Evolutionary conservation across 176 grass and related monocot genomes (phyloP).

Genomic region (Oryza meridionalis): DNA sequence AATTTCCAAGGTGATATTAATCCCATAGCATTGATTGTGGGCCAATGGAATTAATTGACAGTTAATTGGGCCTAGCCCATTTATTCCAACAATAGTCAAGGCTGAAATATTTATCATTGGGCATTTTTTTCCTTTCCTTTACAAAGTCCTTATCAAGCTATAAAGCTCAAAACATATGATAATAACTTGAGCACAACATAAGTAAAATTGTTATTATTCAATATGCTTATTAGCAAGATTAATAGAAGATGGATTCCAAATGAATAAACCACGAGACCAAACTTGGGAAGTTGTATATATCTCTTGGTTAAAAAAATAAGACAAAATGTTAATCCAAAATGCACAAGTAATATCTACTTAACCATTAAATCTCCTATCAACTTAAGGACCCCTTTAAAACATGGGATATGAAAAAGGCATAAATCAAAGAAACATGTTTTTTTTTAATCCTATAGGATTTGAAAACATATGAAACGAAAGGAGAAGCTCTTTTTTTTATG

Average conservation of each 20-base stretch:
- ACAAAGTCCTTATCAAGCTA: not conserved
- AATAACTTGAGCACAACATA: not conserved
- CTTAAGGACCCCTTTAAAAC: no score
- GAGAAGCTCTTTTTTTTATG: no score
- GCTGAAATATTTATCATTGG: not conserved
- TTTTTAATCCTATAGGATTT: no score
- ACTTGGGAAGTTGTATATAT: not conserved
- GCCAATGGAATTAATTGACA: no score
- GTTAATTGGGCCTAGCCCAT: no score
- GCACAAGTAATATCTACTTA: no score
- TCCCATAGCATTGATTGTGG: no score
- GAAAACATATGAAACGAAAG: no score
- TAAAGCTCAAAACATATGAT: not conserved
- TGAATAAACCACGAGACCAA: not conserved
- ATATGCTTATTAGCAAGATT: not conserved
- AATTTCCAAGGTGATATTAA: no score
- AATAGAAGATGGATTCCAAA: not conserved
- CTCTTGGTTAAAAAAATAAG: not conserved
- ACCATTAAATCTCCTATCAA: not conserved
- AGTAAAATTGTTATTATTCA: not conserved
- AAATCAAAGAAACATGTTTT: no score
- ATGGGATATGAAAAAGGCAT: no score
- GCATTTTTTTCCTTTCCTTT: not conserved
- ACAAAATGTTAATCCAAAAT: not conserved
- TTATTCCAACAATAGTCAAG: no score